These are phyloP conservation scores for Aegilops umbellulata DNA, from an alignment of 176 grass and related monocot species.

Conservation along the genomic window DNA sequence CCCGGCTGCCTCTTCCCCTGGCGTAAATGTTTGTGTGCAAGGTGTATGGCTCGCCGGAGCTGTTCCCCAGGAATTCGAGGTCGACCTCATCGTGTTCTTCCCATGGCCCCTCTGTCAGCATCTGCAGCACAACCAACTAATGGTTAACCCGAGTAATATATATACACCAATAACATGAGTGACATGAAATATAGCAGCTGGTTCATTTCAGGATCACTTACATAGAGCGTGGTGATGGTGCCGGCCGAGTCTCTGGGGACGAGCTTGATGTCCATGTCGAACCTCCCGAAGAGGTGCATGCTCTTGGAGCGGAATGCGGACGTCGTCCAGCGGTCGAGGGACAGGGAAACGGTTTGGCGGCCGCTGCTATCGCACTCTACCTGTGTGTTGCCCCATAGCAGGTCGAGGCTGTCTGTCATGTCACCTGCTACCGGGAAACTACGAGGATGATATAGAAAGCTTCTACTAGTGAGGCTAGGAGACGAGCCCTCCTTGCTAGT, in stretches of 20 bases:
- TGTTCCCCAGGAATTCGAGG: conserved; percentile 67
- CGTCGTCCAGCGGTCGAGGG: conserved; percentile 32
- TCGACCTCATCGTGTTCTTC: conserved; percentile 55
- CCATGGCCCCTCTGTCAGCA: conserved; percentile 38
- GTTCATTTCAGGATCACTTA: conserved; percentile 19
- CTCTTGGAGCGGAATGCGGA: conserved; percentile 50
- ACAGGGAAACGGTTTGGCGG: conserved; percentile 33
- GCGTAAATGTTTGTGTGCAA: conserved; percentile 72
- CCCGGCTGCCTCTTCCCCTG: conserved; percentile 49
- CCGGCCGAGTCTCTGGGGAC: conserved; percentile 50
- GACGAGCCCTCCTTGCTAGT: neutral
- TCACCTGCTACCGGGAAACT: conserved; percentile 1
- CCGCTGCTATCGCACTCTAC: conserved; percentile 17
- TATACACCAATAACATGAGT: neutral
- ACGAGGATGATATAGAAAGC: neutral
- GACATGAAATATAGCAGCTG: neutral
- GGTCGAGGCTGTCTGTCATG: conserved; percentile 31
- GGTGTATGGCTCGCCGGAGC: conserved; percentile 49
- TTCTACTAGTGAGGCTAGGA: neutral
- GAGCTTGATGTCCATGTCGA: conserved; percentile 65
- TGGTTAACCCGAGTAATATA: conserved; percentile 31
- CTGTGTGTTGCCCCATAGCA: conserved; percentile 38
- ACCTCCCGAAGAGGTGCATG: conserved; percentile 48
- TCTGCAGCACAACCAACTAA: conserved; percentile 11
- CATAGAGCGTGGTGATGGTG: conserved; percentile 58